Evolutionary conservation across 331 rosid species (phyloP).

Genomic region (Dryas integrifolia): DNA sequence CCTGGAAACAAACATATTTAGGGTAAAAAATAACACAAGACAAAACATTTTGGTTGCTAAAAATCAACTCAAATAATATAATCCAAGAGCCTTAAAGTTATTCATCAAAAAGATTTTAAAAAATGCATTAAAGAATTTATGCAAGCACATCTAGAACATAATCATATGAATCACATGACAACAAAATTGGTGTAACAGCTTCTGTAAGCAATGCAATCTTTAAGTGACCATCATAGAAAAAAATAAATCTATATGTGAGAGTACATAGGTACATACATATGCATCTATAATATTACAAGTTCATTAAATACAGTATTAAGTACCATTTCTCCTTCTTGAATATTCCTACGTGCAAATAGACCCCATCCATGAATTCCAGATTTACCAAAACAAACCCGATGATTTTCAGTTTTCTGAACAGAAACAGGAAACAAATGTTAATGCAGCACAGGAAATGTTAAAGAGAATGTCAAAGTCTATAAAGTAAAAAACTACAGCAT

Average conservation of each 20-base stretch:
- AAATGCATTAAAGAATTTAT: not conserved
- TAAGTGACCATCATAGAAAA: not conserved
- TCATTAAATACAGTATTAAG: slow-evolving; percentile 8
- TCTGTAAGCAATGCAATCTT: not conserved
- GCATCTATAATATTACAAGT: slow-evolving; percentile 4
- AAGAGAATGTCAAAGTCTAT: slow-evolving; percentile 2
- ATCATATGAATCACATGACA: not conserved
- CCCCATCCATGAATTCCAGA: slow-evolving; percentile 99
- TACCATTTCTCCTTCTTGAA: slow-evolving; percentile 99
- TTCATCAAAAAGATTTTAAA: not conserved
- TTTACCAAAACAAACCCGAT: slow-evolving; percentile 81
- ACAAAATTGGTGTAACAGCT: not conserved
- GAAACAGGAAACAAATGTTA: slow-evolving; percentile 16
- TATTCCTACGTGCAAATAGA: slow-evolving; percentile 82
- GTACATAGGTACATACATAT: not conserved
- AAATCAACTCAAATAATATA: not conserved
- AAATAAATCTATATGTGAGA: not conserved
- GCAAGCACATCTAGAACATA: not conserved
- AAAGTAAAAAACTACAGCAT: slow-evolving; percentile 14
- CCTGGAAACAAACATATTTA: slow-evolving; percentile 43
- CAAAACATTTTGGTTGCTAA: not conserved
- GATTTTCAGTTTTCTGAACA: slow-evolving; percentile 70
- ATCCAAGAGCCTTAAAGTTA: not conserved
- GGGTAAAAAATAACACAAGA: too few species aligned
- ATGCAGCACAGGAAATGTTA: not conserved